Evolutionary conservation across 1,139 yeast genomes (phyloP).

Genomic region (Suhomyces coccinellae): DNA sequence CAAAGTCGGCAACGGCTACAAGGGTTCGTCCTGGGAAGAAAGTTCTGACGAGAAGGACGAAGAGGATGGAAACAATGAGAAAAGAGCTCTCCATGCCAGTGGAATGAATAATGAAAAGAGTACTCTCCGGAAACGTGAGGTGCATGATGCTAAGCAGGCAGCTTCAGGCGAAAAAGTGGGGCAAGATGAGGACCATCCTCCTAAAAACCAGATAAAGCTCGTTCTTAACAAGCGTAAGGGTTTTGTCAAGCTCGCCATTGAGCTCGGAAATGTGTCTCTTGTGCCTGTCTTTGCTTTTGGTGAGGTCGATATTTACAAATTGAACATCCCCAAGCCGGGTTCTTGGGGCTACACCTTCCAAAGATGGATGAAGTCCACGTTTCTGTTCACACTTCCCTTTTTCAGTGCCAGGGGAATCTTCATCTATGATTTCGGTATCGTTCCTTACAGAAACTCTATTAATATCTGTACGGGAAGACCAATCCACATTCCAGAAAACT

Average conservation of each 20-base stretch:
- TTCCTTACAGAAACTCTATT: constrained; percentile 83
- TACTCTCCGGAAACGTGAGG: too few relatives aligned
- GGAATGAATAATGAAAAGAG: too few relatives aligned
- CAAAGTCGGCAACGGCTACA: constrained; percentile 50
- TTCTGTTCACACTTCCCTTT: constrained; percentile 86
- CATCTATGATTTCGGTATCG: constrained; percentile 86
- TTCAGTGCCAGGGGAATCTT: constrained; percentile 92
- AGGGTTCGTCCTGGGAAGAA: constrained; percentile 5
- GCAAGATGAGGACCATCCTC: neutral
- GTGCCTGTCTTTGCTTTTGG: constrained; percentile 95
- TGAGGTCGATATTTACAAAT: constrained; percentile 77
- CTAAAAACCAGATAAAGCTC: constrained; percentile 38
- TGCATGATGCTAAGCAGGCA: too few relatives aligned
- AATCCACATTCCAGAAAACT: constrained; percentile 58
- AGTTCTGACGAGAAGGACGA: neutral
- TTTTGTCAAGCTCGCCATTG: constrained; percentile 82
- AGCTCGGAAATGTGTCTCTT: constrained; percentile 69
- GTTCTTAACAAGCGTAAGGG: constrained; percentile 83
- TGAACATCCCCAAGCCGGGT: constrained; percentile 54
- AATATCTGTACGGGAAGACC: constrained; percentile 83
- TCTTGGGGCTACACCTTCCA: constrained; percentile 61
- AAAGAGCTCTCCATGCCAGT: too few relatives aligned
- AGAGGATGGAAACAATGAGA: neutral
- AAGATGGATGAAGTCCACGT: constrained; percentile 63
- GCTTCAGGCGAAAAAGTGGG: neutral